These are phyloP conservation scores for Gyromitra esculenta DNA, from an alignment of 2,329 filamentous ascomycete genomes.

Conservation along the genomic window DNA sequence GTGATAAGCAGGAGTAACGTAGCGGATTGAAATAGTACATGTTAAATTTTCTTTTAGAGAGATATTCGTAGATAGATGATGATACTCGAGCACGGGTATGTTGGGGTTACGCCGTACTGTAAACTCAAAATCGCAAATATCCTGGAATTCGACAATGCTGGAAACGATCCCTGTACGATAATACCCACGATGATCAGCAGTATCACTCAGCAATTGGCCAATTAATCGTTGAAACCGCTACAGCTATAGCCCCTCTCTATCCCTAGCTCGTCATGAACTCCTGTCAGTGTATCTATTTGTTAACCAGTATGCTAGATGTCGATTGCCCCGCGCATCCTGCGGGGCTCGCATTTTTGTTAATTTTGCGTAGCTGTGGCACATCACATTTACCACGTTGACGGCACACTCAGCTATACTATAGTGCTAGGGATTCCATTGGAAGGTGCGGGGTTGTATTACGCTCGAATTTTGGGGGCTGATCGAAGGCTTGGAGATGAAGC, in stretches of 20 bases:
- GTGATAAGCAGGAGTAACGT: constrained; percentile 22
- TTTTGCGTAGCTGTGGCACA: constrained; percentile 12
- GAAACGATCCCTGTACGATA: constrained; percentile 21
- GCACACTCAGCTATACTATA: constrained; percentile 27
- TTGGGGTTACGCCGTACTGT: constrained; percentile 9
- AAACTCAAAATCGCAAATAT: constrained; percentile 39
- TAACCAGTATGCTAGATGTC: constrained; percentile 32
- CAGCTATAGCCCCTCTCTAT: neutral
- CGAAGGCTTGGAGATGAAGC: constrained; percentile 41
- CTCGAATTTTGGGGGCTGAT: constrained; percentile 22
- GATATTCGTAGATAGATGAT: constrained; percentile 38
- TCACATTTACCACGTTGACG: constrained; percentile 27
- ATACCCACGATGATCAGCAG: constrained; percentile 36
- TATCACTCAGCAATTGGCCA: constrained; percentile 10
- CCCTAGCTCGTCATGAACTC: constrained; percentile 9
- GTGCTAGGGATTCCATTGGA: constrained; percentile 26
- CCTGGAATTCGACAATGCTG: constrained; percentile 11
- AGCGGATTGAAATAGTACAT: constrained; percentile 16
- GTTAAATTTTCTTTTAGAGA: constrained; percentile 26
- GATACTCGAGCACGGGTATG: constrained; percentile 27
- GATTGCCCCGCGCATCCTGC: constrained; percentile 45
- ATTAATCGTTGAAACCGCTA: constrained; percentile 24
- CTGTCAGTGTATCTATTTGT: constrained; percentile 19
- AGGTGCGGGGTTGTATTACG: constrained; percentile 14
- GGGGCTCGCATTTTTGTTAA: constrained; percentile 20